Conservation (phyloP, 208 protist genomes). For the Angomonas deanei region DNA sequence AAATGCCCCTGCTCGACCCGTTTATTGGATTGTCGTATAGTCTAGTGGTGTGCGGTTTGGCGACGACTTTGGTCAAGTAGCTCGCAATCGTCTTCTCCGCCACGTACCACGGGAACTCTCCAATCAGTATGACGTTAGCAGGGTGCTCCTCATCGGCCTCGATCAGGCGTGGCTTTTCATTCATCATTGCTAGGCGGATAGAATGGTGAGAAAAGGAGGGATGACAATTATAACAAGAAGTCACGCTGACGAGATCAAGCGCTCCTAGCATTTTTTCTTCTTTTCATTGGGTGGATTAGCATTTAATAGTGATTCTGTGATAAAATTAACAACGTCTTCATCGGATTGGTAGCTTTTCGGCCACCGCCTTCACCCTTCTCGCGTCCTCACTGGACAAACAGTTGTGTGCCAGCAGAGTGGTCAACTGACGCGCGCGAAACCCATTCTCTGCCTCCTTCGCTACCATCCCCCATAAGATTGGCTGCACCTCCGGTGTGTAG, state of each 20-base stretch:
- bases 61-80: conserved; percentile 51
- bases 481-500: background rate
- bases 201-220: background rate
- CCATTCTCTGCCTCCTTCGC: background rate
- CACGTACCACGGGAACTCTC: conserved; percentile 74
- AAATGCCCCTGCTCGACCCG: conserved; percentile 66
- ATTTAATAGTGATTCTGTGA: too few relatives aligned
- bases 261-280: too few relatives aligned
- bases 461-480: background rate
- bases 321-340: too few relatives aligned
- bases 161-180: conserved; percentile 12
- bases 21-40: conserved; percentile 77
- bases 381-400: background rate
- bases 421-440: background rate
- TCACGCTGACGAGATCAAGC: too few relatives aligned
- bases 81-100: conserved; percentile 39
- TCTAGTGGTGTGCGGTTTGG: conserved; percentile 42
- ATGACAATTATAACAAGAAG: too few relatives aligned
- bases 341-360: background rate
- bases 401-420: background rate
- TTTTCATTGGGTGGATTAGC: too few relatives aligned
- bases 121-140: conserved; percentile 60
- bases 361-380: background rate
- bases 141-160: conserved; percentile 13
- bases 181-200: background rate